Evolutionary conservation across 2,329 filamentous ascomycete species (phyloP), one percentile per base, ranked within the genome.

Genomic region (Plenodomus biglobosus): DNA sequence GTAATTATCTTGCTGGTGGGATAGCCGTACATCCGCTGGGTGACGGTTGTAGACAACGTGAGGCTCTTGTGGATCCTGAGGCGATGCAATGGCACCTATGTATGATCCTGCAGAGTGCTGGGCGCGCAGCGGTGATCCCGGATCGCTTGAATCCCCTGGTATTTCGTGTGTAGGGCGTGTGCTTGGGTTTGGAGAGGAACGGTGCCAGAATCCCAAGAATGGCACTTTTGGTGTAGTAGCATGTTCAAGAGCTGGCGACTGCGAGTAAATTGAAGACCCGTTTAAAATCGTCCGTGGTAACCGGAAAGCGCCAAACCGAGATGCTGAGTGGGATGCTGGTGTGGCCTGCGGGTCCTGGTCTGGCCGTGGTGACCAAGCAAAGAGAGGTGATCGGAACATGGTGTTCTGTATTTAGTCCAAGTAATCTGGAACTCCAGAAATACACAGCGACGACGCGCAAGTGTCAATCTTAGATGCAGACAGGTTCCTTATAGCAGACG

Each of bases 41-140:
- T 70, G 68, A 11, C 66, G 57, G 38, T 52, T 51, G 47, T 68
- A 63, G n/a, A 61, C 45, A 17, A 53, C 52, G 21, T 56, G 24
- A 19, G 66, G 59, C 19, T 62, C 50, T 30, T 49, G 51, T 2
- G 59, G 53, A n/a, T 60, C 52, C 24, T 62, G 52, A 18, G 61
- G 47, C 6, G 66, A 62, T 17, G 54, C 55, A 45, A 71, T 70
- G 1, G 56, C 48, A 18, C 62, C 57, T 30, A 67, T 64, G 35
- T 72, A 72, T 2, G 69, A 72, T 6, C 62, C 55, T 20, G 69
- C 68, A 19, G 67, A 68, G 42, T 71, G 68, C n/a, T 65, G 66
- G 16, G 67, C 60, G 11, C 42, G 61, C 8, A 66, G 58, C n/a
- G 63, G 65, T 27, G 66, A 61, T 38, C 58, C 51, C 5, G 67